Conservation (phyloP, 2,329 filamentous ascomycete species). For the Xylariaceae sp. region DNA sequence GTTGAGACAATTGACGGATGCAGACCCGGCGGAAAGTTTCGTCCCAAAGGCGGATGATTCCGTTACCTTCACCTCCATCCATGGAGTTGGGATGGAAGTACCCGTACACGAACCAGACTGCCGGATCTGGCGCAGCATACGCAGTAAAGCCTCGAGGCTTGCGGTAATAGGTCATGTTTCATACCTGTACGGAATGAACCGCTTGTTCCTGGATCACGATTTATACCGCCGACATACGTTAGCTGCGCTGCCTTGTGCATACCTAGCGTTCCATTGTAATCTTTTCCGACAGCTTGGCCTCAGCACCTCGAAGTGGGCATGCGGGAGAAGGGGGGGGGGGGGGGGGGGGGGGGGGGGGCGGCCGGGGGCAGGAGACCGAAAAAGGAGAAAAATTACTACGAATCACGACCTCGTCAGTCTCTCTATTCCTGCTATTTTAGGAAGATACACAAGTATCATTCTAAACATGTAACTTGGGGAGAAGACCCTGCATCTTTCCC, state of each 20-base stretch:
- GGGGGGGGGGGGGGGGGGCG: too few relatives aligned
- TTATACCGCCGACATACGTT: background rate
- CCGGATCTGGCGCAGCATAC: conserved; percentile 19
- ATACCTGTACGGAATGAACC: background rate
- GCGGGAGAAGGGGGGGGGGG: too few relatives aligned
- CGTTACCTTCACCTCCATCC: conserved; percentile 10
- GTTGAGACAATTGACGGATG: background rate
- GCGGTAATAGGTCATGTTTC: background rate
- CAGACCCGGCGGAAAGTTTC: background rate
- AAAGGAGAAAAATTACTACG: background rate
- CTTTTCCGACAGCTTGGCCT: background rate
- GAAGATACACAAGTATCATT: background rate
- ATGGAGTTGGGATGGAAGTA: conserved; percentile 20
- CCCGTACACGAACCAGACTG: conserved; percentile 16
- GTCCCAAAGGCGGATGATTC: conserved; percentile 17
- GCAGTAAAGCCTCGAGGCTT: conserved; percentile 13
- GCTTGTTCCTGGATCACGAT: background rate
- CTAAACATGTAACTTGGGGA: background rate
- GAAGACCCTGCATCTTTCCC: background rate
- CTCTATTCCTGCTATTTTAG: background rate
- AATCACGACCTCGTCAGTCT: background rate
- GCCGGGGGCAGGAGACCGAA: too few relatives aligned
- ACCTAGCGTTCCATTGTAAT: background rate
- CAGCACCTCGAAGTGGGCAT: background rate
- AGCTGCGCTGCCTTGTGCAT: background rate